Conservation (phyloP, 257 asterid genomes). For the Echites panduratus region DNA sequence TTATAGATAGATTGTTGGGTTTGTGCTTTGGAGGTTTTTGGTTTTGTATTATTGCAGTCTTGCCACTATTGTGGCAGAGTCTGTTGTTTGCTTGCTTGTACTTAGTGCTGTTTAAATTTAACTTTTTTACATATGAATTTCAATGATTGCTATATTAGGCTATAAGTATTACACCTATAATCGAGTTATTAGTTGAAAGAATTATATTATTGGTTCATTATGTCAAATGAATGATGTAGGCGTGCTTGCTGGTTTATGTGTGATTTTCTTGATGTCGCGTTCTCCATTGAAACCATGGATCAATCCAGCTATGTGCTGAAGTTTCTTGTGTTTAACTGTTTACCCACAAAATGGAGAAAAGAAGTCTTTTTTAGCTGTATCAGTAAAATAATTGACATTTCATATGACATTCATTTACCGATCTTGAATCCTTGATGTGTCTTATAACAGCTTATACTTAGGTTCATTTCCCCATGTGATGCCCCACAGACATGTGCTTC, state of each 20-base stretch:
- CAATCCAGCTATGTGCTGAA: background rate
- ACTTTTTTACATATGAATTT: background rate
- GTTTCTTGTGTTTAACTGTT: too few relatives aligned
- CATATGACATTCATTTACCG: background rate
- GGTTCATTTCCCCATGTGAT: background rate
- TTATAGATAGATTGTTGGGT: conserved; percentile 2
- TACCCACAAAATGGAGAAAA: too few relatives aligned
- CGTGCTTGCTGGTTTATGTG: background rate
- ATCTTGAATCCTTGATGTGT: background rate
- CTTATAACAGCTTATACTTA: background rate
- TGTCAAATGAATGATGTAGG: background rate
- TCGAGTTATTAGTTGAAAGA: background rate
- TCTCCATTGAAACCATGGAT: background rate
- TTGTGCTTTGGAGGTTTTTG: conserved; percentile 7
- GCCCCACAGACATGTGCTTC: too few relatives aligned
- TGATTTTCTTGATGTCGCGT: background rate
- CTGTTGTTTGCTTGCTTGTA: conserved; percentile 7
- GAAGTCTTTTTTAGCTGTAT: too few relatives aligned
- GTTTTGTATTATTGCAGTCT: conserved; percentile 12
- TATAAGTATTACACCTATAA: background rate
- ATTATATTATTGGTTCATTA: background rate
- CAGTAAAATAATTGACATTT: background rate
- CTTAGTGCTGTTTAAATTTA: conserved; percentile 3
- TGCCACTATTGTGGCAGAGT: conserved; percentile 17
- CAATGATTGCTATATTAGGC: background rate